Conservation (phyloP, 108 stramenopile genomes). For the Cyclotella choctawhatcheeana region DNA sequence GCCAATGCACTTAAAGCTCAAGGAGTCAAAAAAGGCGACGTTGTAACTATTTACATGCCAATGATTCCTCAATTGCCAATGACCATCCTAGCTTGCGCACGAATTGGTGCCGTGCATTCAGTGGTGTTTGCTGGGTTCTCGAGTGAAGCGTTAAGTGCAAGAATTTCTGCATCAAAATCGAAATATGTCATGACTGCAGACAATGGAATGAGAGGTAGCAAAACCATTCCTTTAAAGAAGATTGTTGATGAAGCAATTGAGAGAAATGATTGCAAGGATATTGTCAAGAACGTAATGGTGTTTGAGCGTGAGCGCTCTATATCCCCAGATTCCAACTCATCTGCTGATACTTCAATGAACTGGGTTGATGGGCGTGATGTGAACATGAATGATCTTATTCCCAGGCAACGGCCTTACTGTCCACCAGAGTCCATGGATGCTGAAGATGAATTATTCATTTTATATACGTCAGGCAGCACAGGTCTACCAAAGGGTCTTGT, state of each 20-base stretch:
- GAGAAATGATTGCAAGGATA: slow-evolving; percentile 59
- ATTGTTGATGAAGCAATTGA: slow-evolving; percentile 89
- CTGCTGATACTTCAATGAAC: slow-evolving; percentile 37
- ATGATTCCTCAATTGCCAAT: slow-evolving; percentile 90
- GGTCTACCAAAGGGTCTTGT: slow-evolving; percentile 87
- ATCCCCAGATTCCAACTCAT: slow-evolving; percentile 24
- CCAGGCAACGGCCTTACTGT: slow-evolving; percentile 92
- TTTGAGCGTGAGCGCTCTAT: slow-evolving; percentile 70
- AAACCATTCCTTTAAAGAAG: slow-evolving; percentile 81
- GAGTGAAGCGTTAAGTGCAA: slow-evolving; percentile 90
- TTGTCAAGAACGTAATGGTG: slow-evolving; percentile 87
- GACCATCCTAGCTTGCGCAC: slow-evolving; percentile 87
- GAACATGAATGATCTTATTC: slow-evolving; percentile 84
- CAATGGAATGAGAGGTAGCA: slow-evolving; percentile 83
- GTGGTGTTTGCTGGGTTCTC: slow-evolving; percentile 97
- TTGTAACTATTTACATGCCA: slow-evolving; percentile 92
- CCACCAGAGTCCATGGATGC: slow-evolving; percentile 95
- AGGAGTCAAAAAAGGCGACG: slow-evolving; percentile 74
- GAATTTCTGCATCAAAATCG: slow-evolving; percentile 84
- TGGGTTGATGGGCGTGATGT: slow-evolving; percentile 76
- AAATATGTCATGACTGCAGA: slow-evolving; percentile 90
- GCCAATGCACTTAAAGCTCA: slow-evolving; percentile 78
- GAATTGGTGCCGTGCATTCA: slow-evolving; percentile 88
- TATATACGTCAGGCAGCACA: slow-evolving; percentile 87
- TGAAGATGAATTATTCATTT: slow-evolving; percentile 84